Base-by-base conservation (phyloP, 441 rosid species). In the Jatropha podagrica region DNA sequence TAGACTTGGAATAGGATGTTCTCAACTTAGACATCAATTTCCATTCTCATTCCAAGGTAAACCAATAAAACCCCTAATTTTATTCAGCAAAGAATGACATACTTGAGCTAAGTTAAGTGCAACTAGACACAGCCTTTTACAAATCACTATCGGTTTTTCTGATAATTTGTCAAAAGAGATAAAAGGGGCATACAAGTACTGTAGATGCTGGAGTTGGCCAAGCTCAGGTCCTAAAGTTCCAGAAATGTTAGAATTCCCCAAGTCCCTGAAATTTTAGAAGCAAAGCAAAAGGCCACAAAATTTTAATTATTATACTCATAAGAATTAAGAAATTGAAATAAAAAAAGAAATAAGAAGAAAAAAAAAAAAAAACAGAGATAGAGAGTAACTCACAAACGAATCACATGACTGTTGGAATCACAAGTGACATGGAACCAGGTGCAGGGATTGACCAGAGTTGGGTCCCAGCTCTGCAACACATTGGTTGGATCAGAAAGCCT, bases 401-500 rank as follows among this genome's bases (percentile, higher is more conserved):
- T 83, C 32, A 89, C 93, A 80, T 81, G 92, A 74, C 69, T 87
- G 85, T 74, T 81, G 74, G 90, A 79, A 86, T 90, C 94, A 71
- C 95, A 91, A 67, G 88, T 81, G 80, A 91, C 86, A 80, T 91
- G 95, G 71, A 91, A 91, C 93, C 95, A 91, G 58, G 92, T 89
- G 84, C 95, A 91, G 78, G 95, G 93, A 82, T 86, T 89, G 69
- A 91, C 95, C 78, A 91, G 91, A 15, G 90, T 84, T 38, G 93
- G 95, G 87, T 91, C 93, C 95, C 95, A 91, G 68, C 95, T 89
- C 86, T 86, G 89, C 83, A 91, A 77, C 83, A 86, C 90, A 81
- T 89, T 89, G 74, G 83, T 89, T 60, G 95, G 91, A 84, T 91
- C 95, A 44, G 84, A 81, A 12, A 91, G 79, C 78, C 84, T 86